These are phyloP conservation scores for Rhynchospora tenuis DNA, from an alignment of 176 grass and related monocot species.

Conservation along the genomic window DNA sequence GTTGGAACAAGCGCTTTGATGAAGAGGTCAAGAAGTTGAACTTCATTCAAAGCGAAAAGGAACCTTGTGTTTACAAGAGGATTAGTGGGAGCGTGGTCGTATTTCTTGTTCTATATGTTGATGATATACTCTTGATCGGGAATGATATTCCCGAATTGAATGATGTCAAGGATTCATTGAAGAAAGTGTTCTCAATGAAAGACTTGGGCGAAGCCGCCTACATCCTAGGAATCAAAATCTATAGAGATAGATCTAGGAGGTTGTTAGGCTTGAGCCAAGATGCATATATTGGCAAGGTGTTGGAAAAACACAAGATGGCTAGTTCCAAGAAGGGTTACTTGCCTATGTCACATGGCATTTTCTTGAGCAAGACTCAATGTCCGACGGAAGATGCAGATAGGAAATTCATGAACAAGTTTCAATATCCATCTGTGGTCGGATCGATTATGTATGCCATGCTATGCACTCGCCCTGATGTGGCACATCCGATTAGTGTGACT, in stretches of 20 bases:
- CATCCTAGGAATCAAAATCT: constrained; percentile 8
- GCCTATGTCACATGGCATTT: background rate
- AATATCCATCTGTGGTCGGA: too few relatives aligned
- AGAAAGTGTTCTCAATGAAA: background rate
- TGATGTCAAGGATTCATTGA: background rate
- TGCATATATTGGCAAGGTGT: too few relatives aligned
- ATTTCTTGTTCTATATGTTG: background rate
- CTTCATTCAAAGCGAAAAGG: background rate
- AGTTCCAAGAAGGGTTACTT: background rate
- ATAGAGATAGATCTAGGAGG: background rate
- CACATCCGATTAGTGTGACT: background rate
- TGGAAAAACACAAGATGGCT: too few relatives aligned
- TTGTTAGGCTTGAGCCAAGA: background rate
- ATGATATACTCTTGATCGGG: background rate
- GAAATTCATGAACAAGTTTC: too few relatives aligned
- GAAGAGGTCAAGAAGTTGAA: background rate
- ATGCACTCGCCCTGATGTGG: background rate
- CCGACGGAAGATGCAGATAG: too few relatives aligned
- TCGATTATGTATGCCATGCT: background rate
- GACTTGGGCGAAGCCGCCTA: background rate
- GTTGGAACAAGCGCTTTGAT: constrained; percentile 11
- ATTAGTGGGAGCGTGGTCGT: background rate
- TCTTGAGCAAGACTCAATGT: too few relatives aligned
- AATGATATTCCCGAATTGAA: background rate
- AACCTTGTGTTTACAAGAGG: constrained; percentile 6